Evolutionary conservation across 495 filamentous ascomycete genomes (phyloP).

Genomic region (Aspergillus bridgeri): DNA sequence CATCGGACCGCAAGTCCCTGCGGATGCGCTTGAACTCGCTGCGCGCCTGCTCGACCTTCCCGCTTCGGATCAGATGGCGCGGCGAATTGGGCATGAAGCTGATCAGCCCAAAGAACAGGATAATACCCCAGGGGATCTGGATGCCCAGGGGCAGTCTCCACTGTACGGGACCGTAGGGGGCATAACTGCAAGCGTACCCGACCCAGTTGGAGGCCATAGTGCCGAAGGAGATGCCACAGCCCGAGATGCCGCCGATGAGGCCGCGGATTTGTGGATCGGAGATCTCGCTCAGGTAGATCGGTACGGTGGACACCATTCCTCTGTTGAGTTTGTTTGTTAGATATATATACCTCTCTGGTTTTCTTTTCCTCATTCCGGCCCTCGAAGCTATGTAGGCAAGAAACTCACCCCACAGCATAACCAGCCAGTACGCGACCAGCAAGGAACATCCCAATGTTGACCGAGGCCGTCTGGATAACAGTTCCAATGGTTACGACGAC

Average conservation of each 20-base stretch:
- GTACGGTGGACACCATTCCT: conserved; percentile 54
- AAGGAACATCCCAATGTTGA: conserved; percentile 60
- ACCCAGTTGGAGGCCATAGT: conserved; percentile 59
- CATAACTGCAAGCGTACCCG: conserved; percentile 54
- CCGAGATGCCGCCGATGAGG: conserved; percentile 56
- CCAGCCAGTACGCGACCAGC: conserved; percentile 55
- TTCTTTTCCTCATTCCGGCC: too few species aligned
- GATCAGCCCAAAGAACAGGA: conserved; percentile 52
- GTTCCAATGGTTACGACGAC: conserved; percentile 55
- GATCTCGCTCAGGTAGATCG: conserved; percentile 58
- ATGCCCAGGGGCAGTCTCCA: conserved; percentile 57
- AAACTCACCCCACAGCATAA: conserved; percentile 49
- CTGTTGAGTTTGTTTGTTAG: conserved; percentile 16
- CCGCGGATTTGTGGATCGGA: conserved; percentile 51
- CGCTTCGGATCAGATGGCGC: conserved; percentile 52
- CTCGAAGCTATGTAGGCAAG: neutral
- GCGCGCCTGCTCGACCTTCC: conserved; percentile 48
- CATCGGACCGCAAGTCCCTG: conserved; percentile 43
- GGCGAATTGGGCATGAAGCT: conserved; percentile 61
- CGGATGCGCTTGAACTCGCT: conserved; percentile 49
- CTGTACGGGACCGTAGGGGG: conserved; percentile 50
- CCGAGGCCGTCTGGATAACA: conserved; percentile 52
- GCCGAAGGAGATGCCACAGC: conserved; percentile 56
- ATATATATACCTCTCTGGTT: too few species aligned
- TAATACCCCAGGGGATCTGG: conserved; percentile 57